Evolutionary conservation across 129 eudicot genomes (phyloP).

Genomic region (Chrysanthemum seticuspe): DNA sequence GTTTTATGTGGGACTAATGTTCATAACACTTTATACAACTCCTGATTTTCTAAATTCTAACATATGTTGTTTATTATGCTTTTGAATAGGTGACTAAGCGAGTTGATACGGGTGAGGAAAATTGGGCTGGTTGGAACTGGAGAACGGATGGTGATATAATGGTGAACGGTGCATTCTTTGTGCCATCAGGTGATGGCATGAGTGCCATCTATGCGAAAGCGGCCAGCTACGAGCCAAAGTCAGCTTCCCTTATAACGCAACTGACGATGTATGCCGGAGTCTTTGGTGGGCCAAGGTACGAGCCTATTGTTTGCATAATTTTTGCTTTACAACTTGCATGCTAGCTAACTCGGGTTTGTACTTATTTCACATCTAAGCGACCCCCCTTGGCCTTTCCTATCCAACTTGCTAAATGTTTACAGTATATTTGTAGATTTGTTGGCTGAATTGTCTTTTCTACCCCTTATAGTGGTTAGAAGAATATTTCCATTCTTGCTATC

Average conservation of each 20-base stretch:
- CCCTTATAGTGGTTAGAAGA: constrained; percentile 29
- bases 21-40: not conserved
- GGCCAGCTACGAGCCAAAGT: constrained; percentile 67
- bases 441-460: constrained; percentile 13
- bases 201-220: constrained; percentile 58
- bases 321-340: constrained; percentile 37
- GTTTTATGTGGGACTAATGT: not conserved
- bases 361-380: constrained; percentile 14
- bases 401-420: constrained; percentile 33
- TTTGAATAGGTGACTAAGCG: constrained; percentile 70
- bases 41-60: constrained; percentile 2
- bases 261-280: constrained; percentile 80
- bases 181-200: constrained; percentile 81
- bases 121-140: constrained; percentile 89
- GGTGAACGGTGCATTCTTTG: constrained; percentile 95
- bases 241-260: constrained; percentile 64
- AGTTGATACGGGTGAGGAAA: constrained; percentile 61
- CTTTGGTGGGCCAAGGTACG: constrained; percentile 77
- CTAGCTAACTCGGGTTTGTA: not conserved
- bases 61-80: not conserved
- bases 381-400: constrained; percentile 12
- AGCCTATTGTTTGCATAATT: not conserved
- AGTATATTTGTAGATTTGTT: constrained; percentile 21
- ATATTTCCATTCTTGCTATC: constrained; percentile 21
- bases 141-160: constrained; percentile 76